Evolutionary conservation across 1,284 basidiomycete species (phyloP), one percentile per base, ranked within the genome.

Genomic region (Ustilago esculenta): DNA sequence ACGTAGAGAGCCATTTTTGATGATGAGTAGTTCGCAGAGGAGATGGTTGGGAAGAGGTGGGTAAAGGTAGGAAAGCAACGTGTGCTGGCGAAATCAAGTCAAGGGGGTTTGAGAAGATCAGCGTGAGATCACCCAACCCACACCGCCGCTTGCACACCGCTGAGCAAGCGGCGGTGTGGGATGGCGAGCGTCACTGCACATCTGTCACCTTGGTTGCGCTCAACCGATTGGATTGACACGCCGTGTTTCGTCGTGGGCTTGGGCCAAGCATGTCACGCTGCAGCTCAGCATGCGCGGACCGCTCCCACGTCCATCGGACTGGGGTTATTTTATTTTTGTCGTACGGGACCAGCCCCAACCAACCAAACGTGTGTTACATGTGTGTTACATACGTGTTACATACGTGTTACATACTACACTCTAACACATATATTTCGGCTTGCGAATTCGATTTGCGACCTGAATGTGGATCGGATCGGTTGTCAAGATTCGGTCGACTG

Each of bases 1-100:
- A 54, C 35, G 74, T 70, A 76, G 23, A 57, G 48, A 55, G 73
- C 70, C 74, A 76, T 76, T 54, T 53, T 71, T 21, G 27, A 29
- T 29, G 32, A 47, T 41, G 15, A 11, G 4, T 39, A 27, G 18
- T 23, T n/a, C n/a, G n/a, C 40, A 15, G 30, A 36, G 39, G 23
- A 29, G 24, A 20, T n/a, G 17, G 42, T 4, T 27, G 27, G n/a
- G 10, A 32, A 42, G 30, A 39, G 43, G 36, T 39, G 49, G 35
- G 39, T 41, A 36, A 40, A n/a, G 12, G 21, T 15, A 24, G 33
- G 37, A 17, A 24, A 21, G 15, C 10, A 17, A 30, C 21, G 29
- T 18, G 24, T 15, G 32, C n/a, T 14, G 3, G 27, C 17, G 4
- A 27, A 24, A 18, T 18, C 20, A 15, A 34, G 32, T 10, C 41